Percentiles rank a stretch among this genome's conserved stretches.
phyloP scores from a whole-genome alignment of 2,329 filamentous ascomycete genomes.

The Didymella pinodella region DNA sequence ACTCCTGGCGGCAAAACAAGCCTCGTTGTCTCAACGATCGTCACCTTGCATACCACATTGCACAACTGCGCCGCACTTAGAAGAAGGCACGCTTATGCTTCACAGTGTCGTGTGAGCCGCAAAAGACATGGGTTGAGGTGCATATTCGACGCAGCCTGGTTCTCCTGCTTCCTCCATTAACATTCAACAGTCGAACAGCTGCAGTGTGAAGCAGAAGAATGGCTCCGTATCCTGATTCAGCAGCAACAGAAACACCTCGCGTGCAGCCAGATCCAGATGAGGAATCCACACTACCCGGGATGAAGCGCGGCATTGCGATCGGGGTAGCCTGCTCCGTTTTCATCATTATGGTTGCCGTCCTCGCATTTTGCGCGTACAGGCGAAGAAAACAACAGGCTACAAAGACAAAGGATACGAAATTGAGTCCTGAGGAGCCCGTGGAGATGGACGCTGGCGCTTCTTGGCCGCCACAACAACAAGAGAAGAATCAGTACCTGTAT shows the following conservation, averaged over 20 bases:
- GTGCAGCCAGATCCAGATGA: neutral
- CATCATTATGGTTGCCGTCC: slow-evolving; percentile 32
- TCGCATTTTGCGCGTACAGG: slow-evolving; percentile 33
- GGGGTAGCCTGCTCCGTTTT: slow-evolving; percentile 37
- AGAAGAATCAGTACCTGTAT: slow-evolving; percentile 23
- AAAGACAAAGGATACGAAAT: slow-evolving; percentile 12
- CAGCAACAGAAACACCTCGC: slow-evolving; percentile 2
- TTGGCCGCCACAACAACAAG: slow-evolving; percentile 19
- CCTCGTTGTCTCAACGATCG: slow-evolving; percentile 22
- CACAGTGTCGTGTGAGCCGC: slow-evolving; percentile 15
- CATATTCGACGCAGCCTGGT: slow-evolving; percentile 1
- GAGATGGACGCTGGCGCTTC: slow-evolving; percentile 14
- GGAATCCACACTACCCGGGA: slow-evolving; percentile 34
- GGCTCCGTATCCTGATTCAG: slow-evolving; percentile 17
- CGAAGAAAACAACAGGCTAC: slow-evolving; percentile 28
- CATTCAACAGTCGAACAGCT: neutral
- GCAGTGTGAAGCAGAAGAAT: slow-evolving; percentile 8
- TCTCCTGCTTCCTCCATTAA: neutral
- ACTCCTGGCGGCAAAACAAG: slow-evolving; percentile 24
- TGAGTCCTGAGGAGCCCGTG: slow-evolving; percentile 12
- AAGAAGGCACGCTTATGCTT: slow-evolving; percentile 11
- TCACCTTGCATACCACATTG: slow-evolving; percentile 18
- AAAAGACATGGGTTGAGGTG: slow-evolving; percentile 3
- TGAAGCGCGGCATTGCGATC: slow-evolving; percentile 43
- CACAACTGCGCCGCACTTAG: slow-evolving; percentile 22